Conservation (phyloP, 306 rosid species). For the Dryas octopetala region DNA sequence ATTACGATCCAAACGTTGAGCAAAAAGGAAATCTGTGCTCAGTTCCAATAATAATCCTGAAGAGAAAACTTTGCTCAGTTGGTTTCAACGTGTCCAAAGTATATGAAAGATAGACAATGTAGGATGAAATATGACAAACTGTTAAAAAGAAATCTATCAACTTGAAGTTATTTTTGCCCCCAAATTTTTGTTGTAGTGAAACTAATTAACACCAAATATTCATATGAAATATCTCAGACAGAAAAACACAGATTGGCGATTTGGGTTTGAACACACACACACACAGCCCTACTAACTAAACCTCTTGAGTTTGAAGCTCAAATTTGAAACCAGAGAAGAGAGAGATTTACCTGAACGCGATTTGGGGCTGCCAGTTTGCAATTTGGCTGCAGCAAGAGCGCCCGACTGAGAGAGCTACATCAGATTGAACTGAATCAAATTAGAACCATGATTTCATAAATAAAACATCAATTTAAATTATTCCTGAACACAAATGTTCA, state of each 20-base stretch:
- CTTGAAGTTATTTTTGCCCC: not conserved
- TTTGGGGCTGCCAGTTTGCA: too few species aligned
- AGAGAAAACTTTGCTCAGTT: not conserved
- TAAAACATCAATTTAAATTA: too few species aligned
- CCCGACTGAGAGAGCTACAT: too few species aligned
- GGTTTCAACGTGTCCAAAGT: conserved; percentile 4
- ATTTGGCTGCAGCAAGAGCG: too few species aligned
- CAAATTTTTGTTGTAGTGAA: not conserved
- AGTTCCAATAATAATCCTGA: not conserved
- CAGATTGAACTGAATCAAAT: too few species aligned
- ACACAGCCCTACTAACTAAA: too few species aligned
- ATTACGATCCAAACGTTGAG: conserved; percentile 20
- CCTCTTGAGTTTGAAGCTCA: too few species aligned
- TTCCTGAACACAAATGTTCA: too few species aligned
- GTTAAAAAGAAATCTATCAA: not conserved
- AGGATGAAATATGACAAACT: not conserved
- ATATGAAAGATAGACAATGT: not conserved
- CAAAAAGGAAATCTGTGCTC: not conserved
- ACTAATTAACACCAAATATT: not conserved
- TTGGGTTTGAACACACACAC: too few species aligned
- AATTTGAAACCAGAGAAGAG: too few species aligned
- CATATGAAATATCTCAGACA: not conserved
- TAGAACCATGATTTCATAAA: too few species aligned
- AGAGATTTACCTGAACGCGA: too few species aligned
- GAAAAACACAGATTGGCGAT: not conserved